A percentile compares a stretch with the other conserved stretches of the same genome.
These are phyloP conservation scores for Puccinia sorghi DNA, from an alignment of 1,284 basidiomycete species.

Conservation along the genomic window DNA sequence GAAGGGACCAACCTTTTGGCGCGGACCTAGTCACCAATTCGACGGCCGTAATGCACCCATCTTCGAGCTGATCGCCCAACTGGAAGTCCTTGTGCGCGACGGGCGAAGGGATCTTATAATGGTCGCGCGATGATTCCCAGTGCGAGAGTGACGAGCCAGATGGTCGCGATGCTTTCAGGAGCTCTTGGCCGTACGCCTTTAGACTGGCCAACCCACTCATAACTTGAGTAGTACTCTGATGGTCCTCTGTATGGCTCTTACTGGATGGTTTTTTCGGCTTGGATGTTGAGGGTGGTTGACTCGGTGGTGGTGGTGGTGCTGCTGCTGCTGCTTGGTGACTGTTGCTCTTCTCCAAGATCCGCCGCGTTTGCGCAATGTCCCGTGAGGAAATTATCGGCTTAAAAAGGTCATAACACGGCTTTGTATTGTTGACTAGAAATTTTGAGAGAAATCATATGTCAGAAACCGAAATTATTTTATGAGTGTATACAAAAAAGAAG, in stretches of 20 bases:
- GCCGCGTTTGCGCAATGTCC: constrained; percentile 13
- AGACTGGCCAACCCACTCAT: neutral
- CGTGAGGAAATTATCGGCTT: constrained; percentile 58
- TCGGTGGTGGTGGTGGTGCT: neutral
- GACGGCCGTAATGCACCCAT: constrained; percentile 81
- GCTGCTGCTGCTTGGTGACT: neutral
- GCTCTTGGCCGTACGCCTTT: neutral
- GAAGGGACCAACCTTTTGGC: constrained; percentile 68
- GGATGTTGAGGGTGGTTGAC: neutral
- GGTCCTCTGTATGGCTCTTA: neutral
- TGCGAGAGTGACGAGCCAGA: no score
- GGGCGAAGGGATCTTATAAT: neutral
- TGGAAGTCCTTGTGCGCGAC: neutral
- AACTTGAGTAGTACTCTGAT: no score
- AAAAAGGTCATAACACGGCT: constrained; percentile 60
- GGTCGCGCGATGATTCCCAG: neutral
- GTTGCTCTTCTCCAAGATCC: neutral
- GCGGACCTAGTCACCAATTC: constrained; percentile 84
- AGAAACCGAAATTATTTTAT: neutral
- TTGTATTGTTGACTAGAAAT: constrained; percentile 56
- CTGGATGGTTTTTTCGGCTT: neutral
- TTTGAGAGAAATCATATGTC: neutral
- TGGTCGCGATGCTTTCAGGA: neutral
- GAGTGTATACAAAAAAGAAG: neutral
- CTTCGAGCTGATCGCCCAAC: constrained; percentile 52